Base-by-base conservation (phyloP, 306 rosid genomes). In the Prunus kanzakura region DNA sequence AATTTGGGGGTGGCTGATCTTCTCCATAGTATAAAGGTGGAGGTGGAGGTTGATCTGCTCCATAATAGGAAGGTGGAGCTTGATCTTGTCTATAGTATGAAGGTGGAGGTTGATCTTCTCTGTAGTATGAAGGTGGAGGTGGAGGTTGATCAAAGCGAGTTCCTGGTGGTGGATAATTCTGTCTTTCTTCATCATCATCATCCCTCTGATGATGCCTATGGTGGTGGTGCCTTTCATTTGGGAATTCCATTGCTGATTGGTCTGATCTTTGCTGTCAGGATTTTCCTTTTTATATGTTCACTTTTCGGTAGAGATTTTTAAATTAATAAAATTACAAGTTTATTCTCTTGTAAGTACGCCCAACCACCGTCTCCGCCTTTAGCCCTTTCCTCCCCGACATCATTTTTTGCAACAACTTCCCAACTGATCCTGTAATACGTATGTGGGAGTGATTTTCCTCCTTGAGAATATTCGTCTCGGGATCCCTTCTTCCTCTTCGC, bases 181-280 rank as follows among this genome's bases (percentile, higher is more conserved):
- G 66, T 68, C 65, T 43, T 35, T 13, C 65, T 25, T 13, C 65
- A 11, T 60, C 38, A 11, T 60, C 38, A 11, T 60, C 38, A 15
- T 25, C 19, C 65, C 38, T 60, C 65, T 5, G 65, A 60, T 60
- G 79, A 56, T 72, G 65, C 41, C 60, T 68, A 32, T 76, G 85
- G 38, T 77, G 89, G 50, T 67, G 79, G 52, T 84, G 86, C 56
- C 70, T n/a, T 75, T 32, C 80, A 55, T 4, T 73, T 0, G 89
- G 89, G 57, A 35, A 89, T 18, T 79, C 85, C 91, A 87, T 89
- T 41, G 32, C 78, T 45, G 84, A 51, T 18, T 30, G 63, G 56
- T 67, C 30, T 22, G 30, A 46, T 12, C 6, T 11, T 45, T 41
- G 13, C 72, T 45, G 10, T 4, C 6, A 12, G 50, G 23, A 38